These are phyloP conservation scores for Pyronema omphalodes DNA, from an alignment of 495 filamentous ascomycete genomes.

Conservation along the genomic window DNA sequence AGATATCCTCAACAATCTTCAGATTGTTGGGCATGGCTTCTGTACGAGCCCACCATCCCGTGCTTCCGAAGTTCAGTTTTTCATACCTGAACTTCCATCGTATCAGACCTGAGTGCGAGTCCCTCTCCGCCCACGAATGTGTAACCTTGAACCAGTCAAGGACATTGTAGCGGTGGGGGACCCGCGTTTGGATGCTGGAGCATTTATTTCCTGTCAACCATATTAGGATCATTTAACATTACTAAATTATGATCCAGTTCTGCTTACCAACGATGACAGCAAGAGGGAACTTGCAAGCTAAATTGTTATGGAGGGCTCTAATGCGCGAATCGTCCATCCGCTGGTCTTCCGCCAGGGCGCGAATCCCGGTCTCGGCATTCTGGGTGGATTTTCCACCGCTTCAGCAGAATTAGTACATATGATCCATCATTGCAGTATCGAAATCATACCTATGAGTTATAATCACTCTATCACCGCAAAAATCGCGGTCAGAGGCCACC, in stretches of 20 bases:
- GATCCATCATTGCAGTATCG: not conserved
- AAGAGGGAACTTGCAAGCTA: constrained; percentile 28
- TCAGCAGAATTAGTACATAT: constrained; percentile 4
- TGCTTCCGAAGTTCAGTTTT: constrained; percentile 38
- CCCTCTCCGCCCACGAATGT: constrained; percentile 51
- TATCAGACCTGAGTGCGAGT: constrained; percentile 23
- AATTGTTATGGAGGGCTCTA: constrained; percentile 27
- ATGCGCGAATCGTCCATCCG: constrained; percentile 20
- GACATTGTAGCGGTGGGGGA: constrained; percentile 49
- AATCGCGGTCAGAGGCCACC: constrained; percentile 35
- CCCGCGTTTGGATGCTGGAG: constrained; percentile 30
- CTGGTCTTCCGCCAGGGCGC: constrained; percentile 32
- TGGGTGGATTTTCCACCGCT: constrained; percentile 36
- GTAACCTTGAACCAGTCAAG: constrained; percentile 58
- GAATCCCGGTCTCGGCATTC: constrained; percentile 27
- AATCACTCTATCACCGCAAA: constrained; percentile 44
- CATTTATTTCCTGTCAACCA: constrained; percentile 11
- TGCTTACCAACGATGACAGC: constrained; percentile 41
- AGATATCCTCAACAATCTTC: constrained; percentile 28
- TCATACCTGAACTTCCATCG: constrained; percentile 48
- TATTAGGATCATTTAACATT: not conserved
- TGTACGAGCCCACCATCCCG: constrained; percentile 50
- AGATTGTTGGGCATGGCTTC: constrained; percentile 22
- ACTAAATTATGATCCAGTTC: not conserved
- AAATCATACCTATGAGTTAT: constrained; percentile 45